Base-by-base conservation (phyloP, 1,284 basidiomycete species). In the Ganoderma resinaceum region DNA sequence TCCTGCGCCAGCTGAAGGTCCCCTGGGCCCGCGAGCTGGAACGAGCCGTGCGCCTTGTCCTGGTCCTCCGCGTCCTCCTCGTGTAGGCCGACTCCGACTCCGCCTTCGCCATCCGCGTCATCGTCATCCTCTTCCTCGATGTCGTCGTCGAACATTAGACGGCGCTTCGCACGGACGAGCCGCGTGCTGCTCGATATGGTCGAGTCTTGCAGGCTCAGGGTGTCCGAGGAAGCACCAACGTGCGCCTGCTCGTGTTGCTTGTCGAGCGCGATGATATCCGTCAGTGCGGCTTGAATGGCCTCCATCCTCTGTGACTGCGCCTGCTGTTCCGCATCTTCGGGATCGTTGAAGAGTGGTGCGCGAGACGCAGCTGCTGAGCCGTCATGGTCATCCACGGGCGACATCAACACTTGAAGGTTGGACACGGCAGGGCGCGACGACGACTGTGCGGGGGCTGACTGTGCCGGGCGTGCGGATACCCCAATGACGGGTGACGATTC, bases 231-330 rank as follows among this genome's bases (percentile, higher is more conserved):
- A 66, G 59, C 71, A 37, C 70, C 64, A 0, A 63, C 64, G 49
- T 61, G 72, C 0, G 65, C 65, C 29, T 75, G 69, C 20, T 79
- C 76, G 46, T 75, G 78, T 66, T 84, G 82, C 69, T 85, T 84
- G 69, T 97, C 95, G 37, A 91, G 83, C 2, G 95, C 94, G 74
- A 98, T 97, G 78, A 99, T 98, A 76, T 96, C 95, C 20, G 93
- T 96, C 68, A 99, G 83, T 1, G 97, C 97, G 4, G 95, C 94
- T 76, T 97, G 95, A 29, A 98, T 96, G 3, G 95, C 96, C 73
- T 96, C 95, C 88, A 98, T 97, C 42, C 95, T 86, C 72, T 91
- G 86, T 1, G 79, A 77, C 65, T 81, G 81, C 12, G 84, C 82
- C 63, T 86, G 87, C 66, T 85, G 82, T 55, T 85, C 85, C 6